Evolutionary conservation across 2,329 filamentous ascomycete species (phyloP).

Genomic region (Myriangium duriaei): DNA sequence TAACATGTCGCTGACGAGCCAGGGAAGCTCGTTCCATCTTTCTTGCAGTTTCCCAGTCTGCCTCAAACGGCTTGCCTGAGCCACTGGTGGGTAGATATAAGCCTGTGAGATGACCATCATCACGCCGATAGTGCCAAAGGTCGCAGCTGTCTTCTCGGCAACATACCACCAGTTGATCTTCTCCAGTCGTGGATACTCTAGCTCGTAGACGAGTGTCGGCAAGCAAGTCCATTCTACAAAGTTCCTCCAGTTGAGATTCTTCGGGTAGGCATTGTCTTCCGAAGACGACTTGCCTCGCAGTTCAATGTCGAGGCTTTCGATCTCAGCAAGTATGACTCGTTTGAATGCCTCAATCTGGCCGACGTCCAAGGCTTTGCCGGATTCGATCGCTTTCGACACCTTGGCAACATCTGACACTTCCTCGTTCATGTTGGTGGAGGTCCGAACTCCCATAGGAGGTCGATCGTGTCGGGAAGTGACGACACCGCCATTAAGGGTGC

Average conservation of each 20-base stretch:
- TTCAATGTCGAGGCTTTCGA: slow-evolving; percentile 52
- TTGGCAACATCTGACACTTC: slow-evolving; percentile 46
- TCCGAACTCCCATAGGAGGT: slow-evolving; percentile 25
- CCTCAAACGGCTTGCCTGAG: slow-evolving; percentile 54
- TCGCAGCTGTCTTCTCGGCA: slow-evolving; percentile 56
- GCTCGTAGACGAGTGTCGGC: slow-evolving; percentile 67
- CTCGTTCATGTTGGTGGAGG: slow-evolving; percentile 31
- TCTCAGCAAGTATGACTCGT: slow-evolving; percentile 53
- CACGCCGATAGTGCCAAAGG: slow-evolving; percentile 59
- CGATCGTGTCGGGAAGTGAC: slow-evolving; percentile 17
- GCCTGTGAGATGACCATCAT: slow-evolving; percentile 70
- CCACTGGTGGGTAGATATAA: slow-evolving; percentile 65
- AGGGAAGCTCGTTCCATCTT: slow-evolving; percentile 57
- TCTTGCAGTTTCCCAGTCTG: slow-evolving; percentile 47
- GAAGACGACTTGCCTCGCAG: slow-evolving; percentile 49
- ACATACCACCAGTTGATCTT: slow-evolving; percentile 64
- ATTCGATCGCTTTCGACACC: slow-evolving; percentile 50
- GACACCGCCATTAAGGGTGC: slow-evolving; percentile 2
- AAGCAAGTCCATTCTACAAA: slow-evolving; percentile 63
- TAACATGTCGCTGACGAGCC: slow-evolving; percentile 60
- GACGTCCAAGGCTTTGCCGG: slow-evolving; percentile 45
- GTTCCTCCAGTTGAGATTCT: slow-evolving; percentile 48
- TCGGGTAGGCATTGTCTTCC: slow-evolving; percentile 46
- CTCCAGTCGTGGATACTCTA: slow-evolving; percentile 62
- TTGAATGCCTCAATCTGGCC: slow-evolving; percentile 53